These are phyloP conservation scores for Hygrophorus pudorinus DNA, from an alignment of 768 basidiomycete genomes.

Conservation along the genomic window DNA sequence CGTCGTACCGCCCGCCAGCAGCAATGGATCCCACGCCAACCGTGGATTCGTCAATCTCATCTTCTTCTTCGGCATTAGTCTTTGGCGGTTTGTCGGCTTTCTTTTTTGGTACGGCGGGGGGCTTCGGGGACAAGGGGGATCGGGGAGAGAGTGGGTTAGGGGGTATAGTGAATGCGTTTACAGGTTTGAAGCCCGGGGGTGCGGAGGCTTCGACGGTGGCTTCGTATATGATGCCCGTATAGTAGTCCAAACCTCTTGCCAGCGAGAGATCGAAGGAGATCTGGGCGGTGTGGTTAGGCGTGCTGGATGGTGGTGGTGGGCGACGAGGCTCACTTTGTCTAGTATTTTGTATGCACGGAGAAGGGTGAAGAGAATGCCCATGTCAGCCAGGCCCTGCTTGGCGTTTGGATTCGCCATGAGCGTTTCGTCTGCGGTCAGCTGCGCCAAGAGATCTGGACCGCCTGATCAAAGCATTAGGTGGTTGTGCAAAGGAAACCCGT, in stretches of 20 bases:
- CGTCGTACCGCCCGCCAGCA: constrained; percentile 96
- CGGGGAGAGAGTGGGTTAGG: too few species aligned
- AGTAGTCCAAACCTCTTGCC: constrained; percentile 96
- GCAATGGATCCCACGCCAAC: constrained; percentile 99
- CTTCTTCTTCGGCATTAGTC: constrained; percentile 33
- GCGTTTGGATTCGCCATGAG: constrained; percentile 67
- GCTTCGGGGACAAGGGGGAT: constrained; percentile 24
- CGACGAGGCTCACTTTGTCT: constrained; percentile 45
- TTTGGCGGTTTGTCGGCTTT: constrained; percentile 37
- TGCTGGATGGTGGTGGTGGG: background rate
- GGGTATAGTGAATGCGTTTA: too few species aligned
- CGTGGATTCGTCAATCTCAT: constrained; percentile 86
- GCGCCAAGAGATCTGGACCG: constrained; percentile 64
- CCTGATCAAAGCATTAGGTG: constrained; percentile 33
- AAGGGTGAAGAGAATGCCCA: constrained; percentile 75
- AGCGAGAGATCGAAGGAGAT: constrained; percentile 95
- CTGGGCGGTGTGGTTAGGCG: constrained; percentile 26
- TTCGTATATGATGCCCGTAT: constrained; percentile 98
- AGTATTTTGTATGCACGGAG: constrained; percentile 72
- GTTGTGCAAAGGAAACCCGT: background rate
- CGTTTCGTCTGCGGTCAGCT: constrained; percentile 49
- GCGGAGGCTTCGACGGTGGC: constrained; percentile 90
- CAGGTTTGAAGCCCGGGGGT: constrained; percentile 66
- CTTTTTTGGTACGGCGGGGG: constrained; percentile 20
- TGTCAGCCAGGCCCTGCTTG: constrained; percentile 77